Base-by-base conservation (phyloP, 305 asterid genomes). In the Fraxinus albicans region DNA sequence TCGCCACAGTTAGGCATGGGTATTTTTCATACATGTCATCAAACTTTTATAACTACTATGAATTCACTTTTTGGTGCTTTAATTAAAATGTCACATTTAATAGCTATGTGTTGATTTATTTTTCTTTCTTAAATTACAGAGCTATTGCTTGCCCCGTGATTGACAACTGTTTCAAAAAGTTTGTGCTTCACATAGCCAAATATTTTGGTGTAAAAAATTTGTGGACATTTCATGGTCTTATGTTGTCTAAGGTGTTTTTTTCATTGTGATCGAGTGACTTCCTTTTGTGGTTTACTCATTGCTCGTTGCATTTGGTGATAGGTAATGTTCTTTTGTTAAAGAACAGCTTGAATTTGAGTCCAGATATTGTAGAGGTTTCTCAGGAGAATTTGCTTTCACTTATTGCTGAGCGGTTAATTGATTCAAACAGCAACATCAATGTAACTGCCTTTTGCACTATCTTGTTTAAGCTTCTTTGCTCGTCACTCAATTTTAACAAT, bases 301-400 rank as follows among this genome's bases (percentile, higher is more conserved):
- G 53, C 81, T 33, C 82, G 67, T 88, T 76, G 40, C 60, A 44
- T 78, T 82, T 85, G 81, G 23, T 81, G 80, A 50, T 86, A 96
- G 99, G 98, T 85, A 95, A 96, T 83, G 92, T 92, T 86, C 96
- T 96, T 80, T 88, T 91, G 31, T 90, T 95, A 75, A 96, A 89
- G 95, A 91, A 93, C 90, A 87, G 85, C 84, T 86, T 95, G 90
- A 92, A 87, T 85, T 85, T 95, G 93, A 91, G 97, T 88, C 91
- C 98, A 82, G 98, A 95, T 86, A 83, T 90, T 85, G 86, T 94
- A 53, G 97, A 93, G 90, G 97, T 95, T 85, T 92, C 98, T 3
- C 98, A 96, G 91, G 96, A 96, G 86, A 91, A 91, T 80, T 87
- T 96, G 93, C 94, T 95, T 9, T 91, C 97, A 2, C 98, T 95